Evolutionary conservation across 2,329 filamentous ascomycete species (phyloP), one percentile per base, ranked within the genome.

Genomic region (Pezicula neosporulosa): DNA sequence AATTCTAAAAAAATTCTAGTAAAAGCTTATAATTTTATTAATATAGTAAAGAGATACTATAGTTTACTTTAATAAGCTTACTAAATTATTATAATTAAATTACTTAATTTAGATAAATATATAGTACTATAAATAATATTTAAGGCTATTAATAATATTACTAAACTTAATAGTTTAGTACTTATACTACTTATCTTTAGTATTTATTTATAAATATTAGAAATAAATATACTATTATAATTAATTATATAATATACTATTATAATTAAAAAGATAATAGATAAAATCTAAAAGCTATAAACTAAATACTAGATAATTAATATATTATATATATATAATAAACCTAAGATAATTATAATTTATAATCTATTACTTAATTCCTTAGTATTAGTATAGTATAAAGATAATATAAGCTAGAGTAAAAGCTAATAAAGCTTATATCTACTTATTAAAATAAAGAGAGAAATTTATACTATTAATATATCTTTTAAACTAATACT

Each of bases 101-200:
- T n/a, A 8, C 46, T 10, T 33, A 16, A 35, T 7, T 35, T 56
- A 15, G 28, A 44, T 1, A 52, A 47, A 39, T 35, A 50, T 13
- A 33, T 48, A 12, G 41, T 41, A 3, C 28, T 54, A n/a, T 30
- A 56, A 35, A 56, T 56, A 30, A 24, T 48, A 2, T 48, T 56
- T 27, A 56, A 56, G 35, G 54, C 50, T 12, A 19, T 56, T 13
- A 56, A 56, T 56, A 30, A 24, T 48, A 2, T 48, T 56, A n/a
- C n/a, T 27, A 56, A 56, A 41, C 52, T 47, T 12, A 19, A 35
- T 27, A 33, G 51, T 6, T n/a, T 53, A n/a, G 46, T 53, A 4
- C 48, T 37, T 43, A 56, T 42, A 0, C 30, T 54, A 7, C 30
- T 56, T n/a, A 48, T 54, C 12, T 56, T 50, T 44, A 33, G 46